phyloP scores from a whole-genome alignment of 257 asterid species.

The Lithospermum erythrorhizon region DNA sequence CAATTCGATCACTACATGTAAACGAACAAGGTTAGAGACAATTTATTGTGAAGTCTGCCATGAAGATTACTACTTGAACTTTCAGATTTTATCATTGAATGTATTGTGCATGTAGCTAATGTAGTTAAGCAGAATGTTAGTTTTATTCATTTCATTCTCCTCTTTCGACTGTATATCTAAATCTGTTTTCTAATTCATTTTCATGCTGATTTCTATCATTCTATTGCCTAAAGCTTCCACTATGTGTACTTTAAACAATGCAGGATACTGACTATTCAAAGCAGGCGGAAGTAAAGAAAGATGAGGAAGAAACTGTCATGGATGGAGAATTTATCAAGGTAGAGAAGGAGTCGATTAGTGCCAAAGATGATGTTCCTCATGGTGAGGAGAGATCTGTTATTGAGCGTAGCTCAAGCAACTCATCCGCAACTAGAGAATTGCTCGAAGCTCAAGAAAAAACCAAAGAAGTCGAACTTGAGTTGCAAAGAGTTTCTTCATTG shows the following conservation, averaged over 20 bases:
- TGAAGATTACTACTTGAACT: no score
- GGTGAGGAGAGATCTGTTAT: slow-evolving; percentile 12
- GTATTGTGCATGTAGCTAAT: no score
- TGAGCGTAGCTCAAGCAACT: slow-evolving; percentile 15
- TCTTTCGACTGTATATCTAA: no score
- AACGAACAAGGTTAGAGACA: no score
- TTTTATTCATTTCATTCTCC: no score
- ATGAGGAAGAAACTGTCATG: slow-evolving; percentile 44
- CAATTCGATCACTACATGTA: no score
- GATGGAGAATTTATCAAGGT: slow-evolving; percentile 88
- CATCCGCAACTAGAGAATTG: slow-evolving; percentile 36
- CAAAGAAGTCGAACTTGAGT: slow-evolving; percentile 55
- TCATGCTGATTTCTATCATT: not conserved
- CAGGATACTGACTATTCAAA: not conserved
- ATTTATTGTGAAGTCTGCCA: no score
- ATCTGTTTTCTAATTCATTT: not conserved
- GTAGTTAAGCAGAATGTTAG: no score
- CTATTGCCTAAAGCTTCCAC: not conserved
- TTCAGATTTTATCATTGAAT: no score
- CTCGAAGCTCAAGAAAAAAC: slow-evolving; percentile 68
- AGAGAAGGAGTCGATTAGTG: slow-evolving; percentile 50
- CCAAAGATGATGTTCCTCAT: slow-evolving; percentile 29
- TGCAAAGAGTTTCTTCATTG: slow-evolving; percentile 37
- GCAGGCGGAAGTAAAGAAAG: slow-evolving; percentile 28
- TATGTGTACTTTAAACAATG: not conserved